Conservation (phyloP, 2,329 filamentous ascomycete genomes). For the Hyphodiscus sp. region DNA sequence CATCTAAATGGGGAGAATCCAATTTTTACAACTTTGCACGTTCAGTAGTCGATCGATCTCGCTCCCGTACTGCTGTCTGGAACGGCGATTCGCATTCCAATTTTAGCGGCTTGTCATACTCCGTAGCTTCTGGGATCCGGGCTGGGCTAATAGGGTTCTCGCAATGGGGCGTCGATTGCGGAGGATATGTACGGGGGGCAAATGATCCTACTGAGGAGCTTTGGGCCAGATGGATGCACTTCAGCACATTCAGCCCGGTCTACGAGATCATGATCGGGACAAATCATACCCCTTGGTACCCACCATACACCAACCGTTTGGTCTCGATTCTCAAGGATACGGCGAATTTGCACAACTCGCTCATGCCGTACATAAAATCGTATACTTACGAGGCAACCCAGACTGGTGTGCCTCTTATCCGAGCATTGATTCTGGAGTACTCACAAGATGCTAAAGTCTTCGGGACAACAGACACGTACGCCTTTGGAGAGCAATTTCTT, state of each 20-base stretch:
- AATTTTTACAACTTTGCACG: constrained; percentile 32
- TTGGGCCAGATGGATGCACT: constrained; percentile 36
- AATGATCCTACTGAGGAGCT: constrained; percentile 28
- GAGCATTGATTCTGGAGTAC: constrained; percentile 32
- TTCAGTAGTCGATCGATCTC: constrained; percentile 29
- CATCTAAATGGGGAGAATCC: constrained; percentile 24
- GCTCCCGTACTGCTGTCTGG: constrained; percentile 30
- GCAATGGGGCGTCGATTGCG: constrained; percentile 32
- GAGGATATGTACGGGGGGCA: constrained; percentile 28
- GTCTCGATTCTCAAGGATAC: constrained; percentile 29
- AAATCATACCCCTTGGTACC: constrained; percentile 32
- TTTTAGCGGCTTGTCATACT: constrained; percentile 30
- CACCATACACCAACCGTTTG: constrained; percentile 25
- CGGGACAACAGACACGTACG: constrained; percentile 27
- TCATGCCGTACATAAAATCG: constrained; percentile 31
- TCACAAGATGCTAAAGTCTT: constrained; percentile 24
- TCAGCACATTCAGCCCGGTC: constrained; percentile 31
- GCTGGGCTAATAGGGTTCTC: constrained; percentile 30
- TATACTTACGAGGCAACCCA: constrained; percentile 27
- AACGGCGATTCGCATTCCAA: constrained; percentile 32
- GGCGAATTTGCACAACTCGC: constrained; percentile 26
- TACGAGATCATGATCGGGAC: constrained; percentile 33
- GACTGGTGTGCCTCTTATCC: constrained; percentile 30
- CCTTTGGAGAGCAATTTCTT: constrained; percentile 30
- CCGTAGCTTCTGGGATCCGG: constrained; percentile 29